These are phyloP conservation scores for Carex pumila DNA, from an alignment of 176 grass and related monocot genomes.

Conservation along the genomic window DNA sequence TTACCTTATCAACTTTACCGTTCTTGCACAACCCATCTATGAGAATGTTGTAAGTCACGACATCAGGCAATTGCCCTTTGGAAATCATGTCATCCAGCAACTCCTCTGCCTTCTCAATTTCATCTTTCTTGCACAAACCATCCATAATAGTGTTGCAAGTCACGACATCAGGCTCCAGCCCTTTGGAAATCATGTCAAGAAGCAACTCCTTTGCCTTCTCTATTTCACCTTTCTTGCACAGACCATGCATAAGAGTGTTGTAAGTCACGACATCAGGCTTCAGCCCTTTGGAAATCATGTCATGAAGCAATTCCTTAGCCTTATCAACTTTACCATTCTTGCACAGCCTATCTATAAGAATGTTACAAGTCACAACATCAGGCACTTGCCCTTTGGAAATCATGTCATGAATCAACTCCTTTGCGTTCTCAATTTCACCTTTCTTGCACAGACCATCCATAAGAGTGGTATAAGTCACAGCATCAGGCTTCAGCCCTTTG, in stretches of 20 bases:
- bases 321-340: not conserved
- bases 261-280: not conserved
- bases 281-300: not conserved
- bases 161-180: not conserved
- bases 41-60: too few relatives aligned
- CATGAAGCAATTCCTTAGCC: not conserved
- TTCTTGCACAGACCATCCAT: not conserved
- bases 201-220: not conserved
- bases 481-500: not conserved
- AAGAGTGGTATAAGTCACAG: not conserved
- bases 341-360: constrained; percentile 1
- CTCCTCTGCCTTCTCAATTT: not conserved
- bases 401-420: not conserved
- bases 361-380: not conserved
- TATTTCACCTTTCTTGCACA: not conserved
- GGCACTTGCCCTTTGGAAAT: not conserved
- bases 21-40: too few relatives aligned
- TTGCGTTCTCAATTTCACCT: not conserved
- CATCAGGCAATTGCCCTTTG: not conserved
- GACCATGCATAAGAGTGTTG: not conserved
- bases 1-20: too few relatives aligned
- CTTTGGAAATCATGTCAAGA: not conserved
- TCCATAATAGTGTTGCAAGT: not conserved
- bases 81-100: not conserved
- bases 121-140: not conserved